Evolutionary conservation across 2,329 filamentous ascomycete genomes (phyloP).

Genomic region (Xylaria multiplex): DNA sequence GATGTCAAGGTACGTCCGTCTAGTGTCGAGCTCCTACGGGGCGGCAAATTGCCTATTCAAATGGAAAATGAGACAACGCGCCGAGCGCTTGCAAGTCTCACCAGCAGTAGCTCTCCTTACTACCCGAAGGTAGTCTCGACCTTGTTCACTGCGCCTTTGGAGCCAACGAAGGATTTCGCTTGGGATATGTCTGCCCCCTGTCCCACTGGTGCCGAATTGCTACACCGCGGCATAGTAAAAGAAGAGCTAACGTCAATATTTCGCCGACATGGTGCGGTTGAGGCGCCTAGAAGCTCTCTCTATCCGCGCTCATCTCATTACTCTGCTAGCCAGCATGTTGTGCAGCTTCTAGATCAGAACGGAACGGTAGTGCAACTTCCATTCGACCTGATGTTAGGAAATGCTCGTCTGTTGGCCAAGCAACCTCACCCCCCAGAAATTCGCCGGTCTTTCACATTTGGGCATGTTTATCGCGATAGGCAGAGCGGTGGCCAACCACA

Average conservation of each 20-base stretch:
- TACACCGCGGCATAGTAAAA: slow-evolving; percentile 79
- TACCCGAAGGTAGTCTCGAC: slow-evolving; percentile 90
- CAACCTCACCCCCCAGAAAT: slow-evolving; percentile 68
- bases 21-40: slow-evolving; percentile 82
- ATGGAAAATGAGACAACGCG: slow-evolving; percentile 93
- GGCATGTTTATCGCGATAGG: slow-evolving; percentile 84
- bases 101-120: slow-evolving; percentile 85
- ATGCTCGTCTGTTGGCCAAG: slow-evolving; percentile 85
- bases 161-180: slow-evolving; percentile 81
- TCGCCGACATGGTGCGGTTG: slow-evolving; percentile 86
- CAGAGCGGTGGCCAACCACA: slow-evolving; percentile 82
- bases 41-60: slow-evolving; percentile 86
- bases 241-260: slow-evolving; percentile 82
- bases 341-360: slow-evolving; percentile 81
- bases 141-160: slow-evolving; percentile 79
- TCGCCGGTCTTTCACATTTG: slow-evolving; percentile 86
- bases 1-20: slow-evolving; percentile 84
- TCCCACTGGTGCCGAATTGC: slow-evolving; percentile 67
- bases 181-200: slow-evolving; percentile 75
- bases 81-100: slow-evolving; percentile 81
- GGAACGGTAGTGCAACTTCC: slow-evolving; percentile 94
- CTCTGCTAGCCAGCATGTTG: slow-evolving; percentile 69
- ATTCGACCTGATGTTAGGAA: slow-evolving; percentile 89
- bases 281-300: slow-evolving; percentile 76
- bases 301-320: slow-evolving; percentile 88